Base-by-base conservation (phyloP, 1,139 yeast genomes). In the Sugiyamaella neomexicana region DNA sequence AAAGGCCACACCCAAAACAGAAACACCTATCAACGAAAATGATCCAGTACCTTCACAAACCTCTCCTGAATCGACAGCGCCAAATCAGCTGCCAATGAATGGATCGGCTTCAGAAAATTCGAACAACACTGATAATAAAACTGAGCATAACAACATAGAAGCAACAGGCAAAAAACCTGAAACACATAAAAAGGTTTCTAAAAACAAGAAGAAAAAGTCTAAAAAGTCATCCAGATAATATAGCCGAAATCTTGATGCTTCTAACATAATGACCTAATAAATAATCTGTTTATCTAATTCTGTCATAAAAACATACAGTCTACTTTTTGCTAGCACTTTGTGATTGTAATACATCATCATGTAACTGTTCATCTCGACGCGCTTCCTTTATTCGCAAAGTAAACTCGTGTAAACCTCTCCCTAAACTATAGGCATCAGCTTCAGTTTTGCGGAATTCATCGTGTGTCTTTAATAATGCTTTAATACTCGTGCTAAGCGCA, bases 361-460 rank as follows among this genome's bases (percentile, higher is more conserved):
- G 20, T 6, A 52, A 40, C 2, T 36, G 48, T 16, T 46, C 45
- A 15, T 52, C 44, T 3, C 52, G 47, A 10, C 42, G 43, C 25
- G 50, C 55, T 32, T 40, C 44, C 15, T 46, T 46, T 1, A 52
- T 13, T 15, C 38, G 46, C 2, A 29, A 42, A n/a, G 55, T 47
- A 23, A 52, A 42, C 23, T 39, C 40, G 32, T 52, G 55, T 12
- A 52, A 23, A n/a, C 45, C 36, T 9, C 46, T 15, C 7, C 55
- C 55, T 37, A 52, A 15, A 13, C 29, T 7, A 36, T 42, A 52
- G 10, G 46, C 47, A 15, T 47, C 42, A 12, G 45, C 48, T 25
- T 52, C 55, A 17, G 46, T 47, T n/a, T 43, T 10, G 7, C 55
- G 47, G 23, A 52, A 47, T 10, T 46, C 31, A 16, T 52, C 49